Evolutionary conservation across 2,329 filamentous ascomycete species (phyloP).

Genomic region (Neoascochyta sp.): DNA sequence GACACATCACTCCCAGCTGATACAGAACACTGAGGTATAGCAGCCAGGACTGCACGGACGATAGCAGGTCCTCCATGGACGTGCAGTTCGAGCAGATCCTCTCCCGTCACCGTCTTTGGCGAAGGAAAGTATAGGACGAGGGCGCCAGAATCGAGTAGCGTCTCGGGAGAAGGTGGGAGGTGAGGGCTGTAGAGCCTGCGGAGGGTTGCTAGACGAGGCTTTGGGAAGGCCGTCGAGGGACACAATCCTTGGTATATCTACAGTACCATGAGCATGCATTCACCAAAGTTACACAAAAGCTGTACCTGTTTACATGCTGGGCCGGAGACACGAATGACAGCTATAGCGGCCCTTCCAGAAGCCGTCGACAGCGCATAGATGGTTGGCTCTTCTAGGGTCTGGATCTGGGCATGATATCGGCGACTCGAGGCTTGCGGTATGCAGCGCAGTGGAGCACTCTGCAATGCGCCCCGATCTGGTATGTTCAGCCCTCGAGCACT

Average conservation of each 20-base stretch:
- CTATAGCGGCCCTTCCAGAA: constrained; percentile 81
- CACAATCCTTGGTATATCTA: constrained; percentile 65
- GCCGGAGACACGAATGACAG: constrained; percentile 83
- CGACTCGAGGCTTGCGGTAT: no score
- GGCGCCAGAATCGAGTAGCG: constrained; percentile 69
- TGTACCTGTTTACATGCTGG: constrained; percentile 65
- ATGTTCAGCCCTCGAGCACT: no score
- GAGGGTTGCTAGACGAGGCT: constrained; percentile 64
- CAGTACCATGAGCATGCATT: constrained; percentile 1
- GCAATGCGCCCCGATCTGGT: no score
- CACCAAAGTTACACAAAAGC: not conserved
- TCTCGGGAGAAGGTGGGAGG: constrained; percentile 37
- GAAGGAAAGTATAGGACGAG: constrained; percentile 78
- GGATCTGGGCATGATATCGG: constrained; percentile 9
- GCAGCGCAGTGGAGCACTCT: not conserved
- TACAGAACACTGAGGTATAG: constrained; percentile 58
- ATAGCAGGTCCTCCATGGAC: constrained; percentile 90
- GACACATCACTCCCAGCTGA: constrained; percentile 4
- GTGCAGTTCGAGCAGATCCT: constrained; percentile 88
- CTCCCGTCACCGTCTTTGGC: constrained; percentile 82
- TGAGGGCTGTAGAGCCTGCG: constrained; percentile 67
- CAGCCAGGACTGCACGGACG: constrained; percentile 76
- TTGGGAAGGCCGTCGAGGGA: constrained; percentile 52
- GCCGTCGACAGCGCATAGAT: constrained; percentile 93
- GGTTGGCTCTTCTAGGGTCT: constrained; percentile 47